Evolutionary conservation across 2,329 filamentous ascomycete genomes (phyloP).

Genomic region (Trichoderma endophyticum): DNA sequence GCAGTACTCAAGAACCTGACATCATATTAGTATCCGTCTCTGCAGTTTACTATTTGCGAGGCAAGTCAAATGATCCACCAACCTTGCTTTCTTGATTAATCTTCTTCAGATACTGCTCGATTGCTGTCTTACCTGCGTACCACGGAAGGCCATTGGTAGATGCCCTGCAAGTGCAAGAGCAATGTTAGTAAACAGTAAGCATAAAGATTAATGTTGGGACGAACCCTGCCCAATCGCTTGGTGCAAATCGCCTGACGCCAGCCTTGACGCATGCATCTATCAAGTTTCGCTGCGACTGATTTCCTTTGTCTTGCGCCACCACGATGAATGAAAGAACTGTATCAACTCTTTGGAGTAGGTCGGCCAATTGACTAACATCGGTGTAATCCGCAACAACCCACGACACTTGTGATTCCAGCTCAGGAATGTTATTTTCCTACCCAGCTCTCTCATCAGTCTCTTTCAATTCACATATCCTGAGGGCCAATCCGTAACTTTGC

Average conservation of each 20-base stretch:
- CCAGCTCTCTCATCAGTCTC: not conserved
- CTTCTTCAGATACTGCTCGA: slow-evolving; percentile 47
- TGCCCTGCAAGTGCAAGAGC: not conserved
- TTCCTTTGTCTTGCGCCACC: slow-evolving; percentile 30
- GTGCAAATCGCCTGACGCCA: slow-evolving; percentile 59
- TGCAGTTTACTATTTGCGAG: too few species aligned
- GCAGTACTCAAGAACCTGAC: slow-evolving; percentile 49
- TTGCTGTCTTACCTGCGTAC: slow-evolving; percentile 50
- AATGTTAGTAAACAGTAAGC: not conserved
- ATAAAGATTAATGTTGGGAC: not conserved
- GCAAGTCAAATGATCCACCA: not conserved
- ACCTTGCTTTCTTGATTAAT: slow-evolving; percentile 37
- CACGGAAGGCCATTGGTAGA: slow-evolving; percentile 40
- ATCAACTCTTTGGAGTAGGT: slow-evolving; percentile 44
- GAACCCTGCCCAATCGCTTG: slow-evolving; percentile 45
- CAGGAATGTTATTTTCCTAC: not conserved
- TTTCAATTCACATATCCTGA: not conserved
- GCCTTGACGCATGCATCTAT: slow-evolving; percentile 56
- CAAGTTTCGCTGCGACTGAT: slow-evolving; percentile 40
- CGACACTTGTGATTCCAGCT: slow-evolving; percentile 28
- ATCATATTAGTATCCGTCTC: not conserved
- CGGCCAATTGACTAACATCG: slow-evolving; percentile 30
- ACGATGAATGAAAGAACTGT: slow-evolving; percentile 53
- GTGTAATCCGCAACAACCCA: slow-evolving; percentile 47
- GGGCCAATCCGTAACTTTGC: too few species aligned